Conservation (phyloP, 208 protist genomes). For the Acanthamoeba triangularis region DNA sequence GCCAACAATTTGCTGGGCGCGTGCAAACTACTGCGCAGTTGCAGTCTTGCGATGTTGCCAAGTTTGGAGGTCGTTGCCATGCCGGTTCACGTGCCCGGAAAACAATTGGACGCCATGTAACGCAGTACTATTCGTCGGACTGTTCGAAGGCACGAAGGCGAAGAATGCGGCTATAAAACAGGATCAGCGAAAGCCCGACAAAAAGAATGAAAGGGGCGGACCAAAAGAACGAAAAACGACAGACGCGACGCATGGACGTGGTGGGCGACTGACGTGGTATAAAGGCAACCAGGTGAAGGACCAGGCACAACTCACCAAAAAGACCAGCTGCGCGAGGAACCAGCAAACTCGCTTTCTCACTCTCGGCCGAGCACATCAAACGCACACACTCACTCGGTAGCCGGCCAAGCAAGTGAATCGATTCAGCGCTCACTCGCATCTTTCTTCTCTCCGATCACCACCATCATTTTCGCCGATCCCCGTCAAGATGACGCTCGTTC, state of each 20-base stretch:
- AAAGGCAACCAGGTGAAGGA: background rate
- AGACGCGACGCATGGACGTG: background rate
- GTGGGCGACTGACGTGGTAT: background rate
- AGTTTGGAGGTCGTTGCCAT: no score
- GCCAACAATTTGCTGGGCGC: no score
- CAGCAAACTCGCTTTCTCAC: background rate
- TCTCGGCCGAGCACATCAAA: background rate
- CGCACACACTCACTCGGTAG: background rate
- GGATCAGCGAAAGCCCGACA: background rate
- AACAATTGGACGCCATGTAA: background rate
- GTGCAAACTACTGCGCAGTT: no score
- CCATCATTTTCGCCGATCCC: background rate
- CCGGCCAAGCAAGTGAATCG: no score
- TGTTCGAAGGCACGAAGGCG: no score
- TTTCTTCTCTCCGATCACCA: background rate
- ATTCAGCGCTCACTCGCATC: background rate
- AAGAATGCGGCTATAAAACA: background rate
- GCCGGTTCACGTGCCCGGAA: no score
- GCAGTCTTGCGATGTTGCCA: no score
- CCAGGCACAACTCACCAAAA: background rate
- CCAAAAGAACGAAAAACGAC: constrained; percentile 9
- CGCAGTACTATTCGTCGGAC: no score
- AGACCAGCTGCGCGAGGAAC: background rate
- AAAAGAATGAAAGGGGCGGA: background rate
- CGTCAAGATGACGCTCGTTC: background rate